Conservation (phyloP, 305 asterid species). For the Fraxinus paxiana region DNA sequence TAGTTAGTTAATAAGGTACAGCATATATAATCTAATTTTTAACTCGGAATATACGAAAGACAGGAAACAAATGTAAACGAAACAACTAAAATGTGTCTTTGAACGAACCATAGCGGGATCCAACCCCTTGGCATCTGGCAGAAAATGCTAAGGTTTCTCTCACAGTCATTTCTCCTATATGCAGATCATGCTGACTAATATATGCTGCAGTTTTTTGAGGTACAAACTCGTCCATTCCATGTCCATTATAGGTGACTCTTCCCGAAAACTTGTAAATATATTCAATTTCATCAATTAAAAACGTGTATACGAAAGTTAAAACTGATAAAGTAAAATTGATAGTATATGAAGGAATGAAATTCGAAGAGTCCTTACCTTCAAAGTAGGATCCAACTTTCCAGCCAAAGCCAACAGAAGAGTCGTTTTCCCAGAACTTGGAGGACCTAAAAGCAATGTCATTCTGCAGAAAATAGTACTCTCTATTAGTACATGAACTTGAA, state of each 20-base stretch:
- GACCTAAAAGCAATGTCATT: conserved; percentile 64
- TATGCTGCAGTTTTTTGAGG: conserved; percentile 75
- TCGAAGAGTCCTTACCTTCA: conserved; percentile 36
- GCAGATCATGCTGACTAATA: conserved; percentile 67
- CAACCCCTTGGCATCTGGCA: conserved; percentile 86
- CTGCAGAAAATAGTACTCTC: conserved; percentile 27
- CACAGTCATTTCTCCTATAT: conserved; percentile 81
- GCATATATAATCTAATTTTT: not conserved
- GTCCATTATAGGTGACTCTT: conserved; percentile 70
- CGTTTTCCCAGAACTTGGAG: conserved; percentile 71
- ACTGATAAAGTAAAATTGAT: not conserved
- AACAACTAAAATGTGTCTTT: not conserved
- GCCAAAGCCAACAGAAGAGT: conserved; percentile 68
- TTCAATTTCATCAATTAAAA: not conserved
- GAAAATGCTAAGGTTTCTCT: conserved; percentile 79
- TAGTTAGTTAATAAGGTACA: not conserved
- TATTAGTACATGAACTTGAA: not conserved
- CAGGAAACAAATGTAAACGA: not conserved
- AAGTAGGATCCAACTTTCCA: conserved; percentile 60
- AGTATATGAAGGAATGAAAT: not conserved
- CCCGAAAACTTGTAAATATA: conserved; percentile 45
- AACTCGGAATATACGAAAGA: not conserved
- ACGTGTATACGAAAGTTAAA: not conserved
- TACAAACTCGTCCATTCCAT: conserved; percentile 62
- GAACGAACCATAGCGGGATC: conserved; percentile 68